Evolutionary conservation across 139 green algal genomes (phyloP).

Genomic region (Volvox africanus): DNA sequence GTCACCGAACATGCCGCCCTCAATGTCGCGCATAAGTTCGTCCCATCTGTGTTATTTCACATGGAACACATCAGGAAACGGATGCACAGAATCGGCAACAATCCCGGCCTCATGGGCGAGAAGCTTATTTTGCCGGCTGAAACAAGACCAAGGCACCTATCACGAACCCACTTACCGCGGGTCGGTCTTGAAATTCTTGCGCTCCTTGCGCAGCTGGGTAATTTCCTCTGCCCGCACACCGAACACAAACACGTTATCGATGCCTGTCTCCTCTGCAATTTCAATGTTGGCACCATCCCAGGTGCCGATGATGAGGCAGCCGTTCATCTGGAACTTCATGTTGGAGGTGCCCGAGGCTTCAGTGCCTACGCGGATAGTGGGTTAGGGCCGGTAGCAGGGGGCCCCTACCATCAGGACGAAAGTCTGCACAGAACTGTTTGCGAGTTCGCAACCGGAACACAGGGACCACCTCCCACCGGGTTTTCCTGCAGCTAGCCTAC

Average conservation of each 20-base stretch:
- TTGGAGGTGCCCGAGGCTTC: constrained; percentile 97
- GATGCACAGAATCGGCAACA: too few species aligned
- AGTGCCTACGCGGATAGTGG: constrained; percentile 73
- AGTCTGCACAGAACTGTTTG: too few species aligned
- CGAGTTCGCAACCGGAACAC: neutral
- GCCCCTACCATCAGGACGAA: too few species aligned
- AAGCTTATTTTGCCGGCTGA: too few species aligned
- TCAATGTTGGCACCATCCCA: constrained; percentile 98
- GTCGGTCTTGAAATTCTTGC: constrained; percentile 89
- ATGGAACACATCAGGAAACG: neutral
- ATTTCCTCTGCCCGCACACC: constrained; percentile 78
- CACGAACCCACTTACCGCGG: constrained; percentile 59
- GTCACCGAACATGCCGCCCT: constrained; percentile 91
- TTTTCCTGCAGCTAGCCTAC: neutral
- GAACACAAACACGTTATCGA: constrained; percentile 90
- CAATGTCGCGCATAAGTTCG: constrained; percentile 76
- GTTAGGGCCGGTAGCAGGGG: neutral
- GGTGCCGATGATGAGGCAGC: constrained; percentile 75
- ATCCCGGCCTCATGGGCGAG: too few species aligned
- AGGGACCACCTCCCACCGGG: neutral
- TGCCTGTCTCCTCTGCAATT: constrained; percentile 91
- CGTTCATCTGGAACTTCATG: constrained; percentile 99
- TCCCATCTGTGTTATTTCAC: constrained; percentile 55
- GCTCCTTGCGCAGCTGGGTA: constrained; percentile 81
- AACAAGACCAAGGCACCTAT: constrained; percentile 17